Percentiles rank a stretch among this genome's conserved stretches.
These are phyloP conservation scores for Pseudogymnoascus sp. DNA, from an alignment of 2,329 filamentous ascomycete genomes.

Conservation along the genomic window DNA sequence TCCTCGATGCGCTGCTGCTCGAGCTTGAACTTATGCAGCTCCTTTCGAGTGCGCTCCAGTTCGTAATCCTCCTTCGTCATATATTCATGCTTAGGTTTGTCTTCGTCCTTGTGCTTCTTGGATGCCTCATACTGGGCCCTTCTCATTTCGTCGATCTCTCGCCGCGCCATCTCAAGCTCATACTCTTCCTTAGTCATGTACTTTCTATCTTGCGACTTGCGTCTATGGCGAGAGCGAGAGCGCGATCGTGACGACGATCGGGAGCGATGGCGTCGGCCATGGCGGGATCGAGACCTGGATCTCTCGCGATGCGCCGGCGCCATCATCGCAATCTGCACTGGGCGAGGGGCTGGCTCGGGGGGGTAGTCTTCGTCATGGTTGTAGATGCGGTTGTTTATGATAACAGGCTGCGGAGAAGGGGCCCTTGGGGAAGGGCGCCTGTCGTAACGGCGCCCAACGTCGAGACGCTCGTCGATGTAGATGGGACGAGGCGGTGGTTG, in stretches of 20 bases:
- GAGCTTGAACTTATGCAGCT: slow-evolving; percentile 41
- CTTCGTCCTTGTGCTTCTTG: slow-evolving; percentile 29
- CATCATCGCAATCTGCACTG: neutral
- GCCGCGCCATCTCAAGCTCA: slow-evolving; percentile 30
- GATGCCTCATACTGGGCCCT: slow-evolving; percentile 35
- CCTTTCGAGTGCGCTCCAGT: slow-evolving; percentile 35
- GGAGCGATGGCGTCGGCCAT: slow-evolving; percentile 19
- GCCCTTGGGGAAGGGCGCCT: slow-evolving; percentile 14
- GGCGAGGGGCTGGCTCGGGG: neutral
- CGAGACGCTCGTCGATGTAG: slow-evolving; percentile 37
- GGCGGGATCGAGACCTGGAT: slow-evolving; percentile 22
- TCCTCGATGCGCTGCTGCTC: slow-evolving; percentile 38
- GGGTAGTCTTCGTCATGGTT: slow-evolving; percentile 32
- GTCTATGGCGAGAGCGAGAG: slow-evolving; percentile 26
- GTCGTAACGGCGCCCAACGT: slow-evolving; percentile 11
- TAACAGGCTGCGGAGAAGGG: slow-evolving; percentile 35
- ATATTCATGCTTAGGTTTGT: slow-evolving; percentile 17
- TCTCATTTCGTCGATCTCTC: slow-evolving; percentile 31
- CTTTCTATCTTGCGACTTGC: neutral
- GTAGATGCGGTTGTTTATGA: slow-evolving; percentile 52
- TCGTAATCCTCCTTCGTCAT: slow-evolving; percentile 40
- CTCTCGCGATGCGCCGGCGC: neutral
- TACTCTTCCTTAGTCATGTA: slow-evolving; percentile 38
- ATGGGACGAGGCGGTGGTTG: slow-evolving; percentile 28
- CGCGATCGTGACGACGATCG: slow-evolving; percentile 27